Evolutionary conservation across 495 filamentous ascomycete genomes (phyloP).

Genomic region (Tuber microsphaerosporum): DNA sequence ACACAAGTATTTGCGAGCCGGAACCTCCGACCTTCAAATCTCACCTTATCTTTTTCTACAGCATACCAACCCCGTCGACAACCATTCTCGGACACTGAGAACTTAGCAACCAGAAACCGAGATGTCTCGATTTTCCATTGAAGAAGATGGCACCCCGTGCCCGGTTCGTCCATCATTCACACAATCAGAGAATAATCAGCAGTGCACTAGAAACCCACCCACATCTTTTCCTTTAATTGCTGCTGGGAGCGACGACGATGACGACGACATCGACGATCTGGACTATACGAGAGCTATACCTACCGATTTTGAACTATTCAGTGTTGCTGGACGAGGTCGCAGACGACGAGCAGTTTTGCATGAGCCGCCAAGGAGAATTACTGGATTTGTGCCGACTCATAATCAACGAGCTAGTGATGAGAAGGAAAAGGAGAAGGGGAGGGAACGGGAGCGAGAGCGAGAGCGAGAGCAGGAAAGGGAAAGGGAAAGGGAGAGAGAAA

Average conservation of each 20-base stretch:
- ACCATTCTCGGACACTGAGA: neutral
- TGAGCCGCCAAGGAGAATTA: slow-evolving; percentile 37
- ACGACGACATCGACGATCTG: slow-evolving; percentile 31
- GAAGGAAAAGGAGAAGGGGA: slow-evolving; percentile 9
- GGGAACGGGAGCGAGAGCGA: slow-evolving; percentile 3
- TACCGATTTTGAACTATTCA: slow-evolving; percentile 30
- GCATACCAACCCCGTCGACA: neutral
- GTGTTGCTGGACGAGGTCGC: slow-evolving; percentile 10
- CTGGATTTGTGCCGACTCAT: slow-evolving; percentile 24
- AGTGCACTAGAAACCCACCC: slow-evolving; percentile 9
- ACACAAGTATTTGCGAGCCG: neutral
- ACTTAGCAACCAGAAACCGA: neutral
- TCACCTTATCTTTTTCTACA: neutral
- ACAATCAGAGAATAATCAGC: slow-evolving; percentile 11
- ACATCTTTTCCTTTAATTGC: slow-evolving; percentile 34
- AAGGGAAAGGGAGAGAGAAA: neutral
- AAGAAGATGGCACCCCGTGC: slow-evolving; percentile 33
- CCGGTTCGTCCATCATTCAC: slow-evolving; percentile 23
- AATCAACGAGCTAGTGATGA: slow-evolving; percentile 19
- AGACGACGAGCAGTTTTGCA: slow-evolving; percentile 33
- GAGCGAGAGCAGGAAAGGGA: too few relatives aligned
- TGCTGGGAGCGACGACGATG: slow-evolving; percentile 19
- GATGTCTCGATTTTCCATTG: slow-evolving; percentile 22
- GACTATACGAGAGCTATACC: slow-evolving; percentile 37
- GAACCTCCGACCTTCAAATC: neutral